phyloP scores from a whole-genome alignment of 2,329 filamentous ascomycete species.

The Talaromyces sp. region DNA sequence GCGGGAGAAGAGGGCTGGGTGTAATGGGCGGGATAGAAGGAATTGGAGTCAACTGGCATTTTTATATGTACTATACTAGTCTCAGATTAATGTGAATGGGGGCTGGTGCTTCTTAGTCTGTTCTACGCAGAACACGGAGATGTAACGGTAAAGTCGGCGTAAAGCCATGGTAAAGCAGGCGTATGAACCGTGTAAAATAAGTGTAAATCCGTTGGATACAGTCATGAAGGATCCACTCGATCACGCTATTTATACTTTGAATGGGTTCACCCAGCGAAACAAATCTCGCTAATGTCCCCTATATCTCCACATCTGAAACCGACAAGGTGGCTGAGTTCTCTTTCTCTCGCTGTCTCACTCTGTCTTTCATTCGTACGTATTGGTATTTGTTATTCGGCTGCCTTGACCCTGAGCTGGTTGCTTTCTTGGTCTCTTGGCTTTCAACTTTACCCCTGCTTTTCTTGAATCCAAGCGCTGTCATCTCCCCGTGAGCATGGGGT shows the following conservation, averaged over 20 bases:
- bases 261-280: conserved; percentile 1
- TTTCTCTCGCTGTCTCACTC: neutral
- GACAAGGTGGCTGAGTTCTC: conserved; percentile 3
- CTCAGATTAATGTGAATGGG: no score
- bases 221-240: neutral
- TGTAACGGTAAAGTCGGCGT: neutral
- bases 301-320: conserved; percentile 7
- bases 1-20: no score
- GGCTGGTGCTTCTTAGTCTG: no score
- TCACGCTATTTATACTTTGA: conserved; percentile 1
- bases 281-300: neutral
- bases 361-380: neutral
- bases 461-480: neutral
- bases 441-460: neutral
- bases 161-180: neutral
- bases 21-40: no score
- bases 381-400: neutral
- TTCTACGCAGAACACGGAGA: neutral
- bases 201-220: no score
- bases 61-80: no score
- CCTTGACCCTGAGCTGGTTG: no score
- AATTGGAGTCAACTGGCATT: no score
- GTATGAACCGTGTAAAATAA: no score
- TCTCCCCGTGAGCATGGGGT: conserved; percentile 4
- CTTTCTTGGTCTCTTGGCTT: neutral